phyloP scores from a whole-genome alignment of 2,329 filamentous ascomycete genomes.

The Ascochyta pisi region DNA sequence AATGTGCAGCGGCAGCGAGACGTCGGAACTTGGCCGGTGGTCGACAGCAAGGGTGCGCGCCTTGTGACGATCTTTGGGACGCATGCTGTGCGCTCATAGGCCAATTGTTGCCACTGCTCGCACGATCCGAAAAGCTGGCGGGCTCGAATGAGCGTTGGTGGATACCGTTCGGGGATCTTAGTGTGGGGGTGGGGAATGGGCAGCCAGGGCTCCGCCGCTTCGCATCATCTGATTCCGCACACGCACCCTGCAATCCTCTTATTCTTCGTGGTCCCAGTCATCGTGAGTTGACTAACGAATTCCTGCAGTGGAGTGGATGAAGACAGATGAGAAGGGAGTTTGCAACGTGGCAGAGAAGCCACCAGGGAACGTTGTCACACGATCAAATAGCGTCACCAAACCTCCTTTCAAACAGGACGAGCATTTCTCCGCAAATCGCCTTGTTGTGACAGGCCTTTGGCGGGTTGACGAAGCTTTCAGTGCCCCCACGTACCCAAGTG shows the following conservation, averaged over 20 bases:
- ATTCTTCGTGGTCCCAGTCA: slow-evolving; percentile 43
- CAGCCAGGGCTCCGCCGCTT: slow-evolving; percentile 27
- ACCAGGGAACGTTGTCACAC: background rate
- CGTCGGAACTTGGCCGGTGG: slow-evolving; percentile 45
- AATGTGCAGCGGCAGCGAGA: slow-evolving; percentile 26
- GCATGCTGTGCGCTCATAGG: slow-evolving; percentile 38
- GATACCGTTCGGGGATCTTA: slow-evolving; percentile 40
- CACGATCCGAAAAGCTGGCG: slow-evolving; percentile 42
- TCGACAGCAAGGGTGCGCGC: slow-evolving; percentile 38
- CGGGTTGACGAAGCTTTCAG: slow-evolving; percentile 7
- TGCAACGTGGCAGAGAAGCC: slow-evolving; percentile 44
- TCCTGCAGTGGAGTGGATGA: slow-evolving; percentile 33
- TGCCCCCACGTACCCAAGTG: slow-evolving; percentile 38
- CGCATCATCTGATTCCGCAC: slow-evolving; percentile 48
- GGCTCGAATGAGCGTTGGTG: slow-evolving; percentile 43
- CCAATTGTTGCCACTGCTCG: slow-evolving; percentile 39
- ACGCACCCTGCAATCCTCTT: slow-evolving; percentile 23
- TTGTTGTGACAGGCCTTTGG: slow-evolving; percentile 5
- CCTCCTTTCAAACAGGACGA: background rate
- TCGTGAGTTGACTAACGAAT: slow-evolving; percentile 19
- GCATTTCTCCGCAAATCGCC: background rate
- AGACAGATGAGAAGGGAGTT: slow-evolving; percentile 27
- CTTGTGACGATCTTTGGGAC: slow-evolving; percentile 48
- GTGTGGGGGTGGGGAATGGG: slow-evolving; percentile 49
- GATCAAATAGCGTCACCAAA: slow-evolving; percentile 4